phyloP scores from a whole-genome alignment of 140 eudicot species.

The Ambrosia hybrid region DNA sequence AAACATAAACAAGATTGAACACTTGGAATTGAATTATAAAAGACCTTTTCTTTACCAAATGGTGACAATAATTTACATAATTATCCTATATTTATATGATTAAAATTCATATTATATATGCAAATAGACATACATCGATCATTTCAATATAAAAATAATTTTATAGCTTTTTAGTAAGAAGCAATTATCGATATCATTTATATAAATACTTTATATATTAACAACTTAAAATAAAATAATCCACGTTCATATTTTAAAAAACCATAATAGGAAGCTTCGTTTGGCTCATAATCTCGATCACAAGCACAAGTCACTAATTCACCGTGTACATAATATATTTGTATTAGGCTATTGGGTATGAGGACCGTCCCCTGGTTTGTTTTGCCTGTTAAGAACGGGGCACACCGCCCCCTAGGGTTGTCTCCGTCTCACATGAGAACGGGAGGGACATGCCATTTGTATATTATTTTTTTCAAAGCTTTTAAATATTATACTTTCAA shows the following conservation, averaged over 20 bases:
- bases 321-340: no score
- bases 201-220: not conserved
- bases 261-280: slow-evolving; percentile 10
- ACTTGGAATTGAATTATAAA: slow-evolving; percentile 23
- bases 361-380: no score
- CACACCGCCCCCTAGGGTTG: no score
- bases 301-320: no score
- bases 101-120: slow-evolving; percentile 18
- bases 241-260: not conserved
- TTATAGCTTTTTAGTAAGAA: not conserved
- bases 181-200: not conserved
- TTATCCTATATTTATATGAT: not conserved
- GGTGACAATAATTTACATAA: slow-evolving; percentile 9
- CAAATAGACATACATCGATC: slow-evolving; percentile 14
- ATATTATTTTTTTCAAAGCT: no score
- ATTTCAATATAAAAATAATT: not conserved
- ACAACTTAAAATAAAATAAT: not conserved
- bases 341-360: no score
- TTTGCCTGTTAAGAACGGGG: no score
- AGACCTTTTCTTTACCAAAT: slow-evolving; percentile 16
- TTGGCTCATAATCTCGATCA: not conserved
- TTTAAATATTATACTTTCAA: no score
- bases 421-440: no score
- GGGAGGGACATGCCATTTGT: no score
- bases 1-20: slow-evolving; percentile 18